A percentile compares a stretch with the other conserved stretches of the same genome.
Evolutionary conservation across 331 rosid genomes (phyloP).

Genomic region (Phaseolus coccineus): DNA sequence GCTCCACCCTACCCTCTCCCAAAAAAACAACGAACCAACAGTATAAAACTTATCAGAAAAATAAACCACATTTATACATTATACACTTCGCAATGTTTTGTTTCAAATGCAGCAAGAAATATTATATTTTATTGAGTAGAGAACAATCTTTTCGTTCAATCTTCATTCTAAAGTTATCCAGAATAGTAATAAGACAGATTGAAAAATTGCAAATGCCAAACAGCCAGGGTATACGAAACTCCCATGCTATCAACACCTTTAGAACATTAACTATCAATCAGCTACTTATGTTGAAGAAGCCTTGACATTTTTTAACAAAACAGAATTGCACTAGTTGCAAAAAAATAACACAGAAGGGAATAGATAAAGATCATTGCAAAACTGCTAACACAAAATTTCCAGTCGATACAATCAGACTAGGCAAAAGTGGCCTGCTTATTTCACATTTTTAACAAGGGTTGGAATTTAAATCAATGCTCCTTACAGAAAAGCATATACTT

Average conservation of each 20-base stretch:
- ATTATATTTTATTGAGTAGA: conserved; percentile 7
- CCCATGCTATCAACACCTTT: conserved; percentile 17
- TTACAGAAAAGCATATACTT: not conserved
- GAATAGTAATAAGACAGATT: conserved; percentile 7
- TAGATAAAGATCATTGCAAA: conserved; percentile 25
- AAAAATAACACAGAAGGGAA: not conserved
- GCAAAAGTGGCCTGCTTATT: not conserved
- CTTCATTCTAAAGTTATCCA: conserved; percentile 22
- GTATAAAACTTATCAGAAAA: not conserved
- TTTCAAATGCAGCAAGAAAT: conserved; percentile 2
- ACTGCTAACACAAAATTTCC: conserved; percentile 5
- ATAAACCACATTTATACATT: not conserved
- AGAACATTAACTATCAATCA: conserved; percentile 26
- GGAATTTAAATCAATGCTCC: conserved; percentile 13
- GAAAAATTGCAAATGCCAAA: not conserved
- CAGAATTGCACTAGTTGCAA: too few species aligned
- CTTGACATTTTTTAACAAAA: too few species aligned
- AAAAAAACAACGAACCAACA: not conserved
- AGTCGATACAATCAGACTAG: conserved; percentile 26
- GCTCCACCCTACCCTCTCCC: not conserved
- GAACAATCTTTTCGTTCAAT: not conserved
- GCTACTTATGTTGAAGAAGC: conserved; percentile 27
- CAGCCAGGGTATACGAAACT: conserved; percentile 5
- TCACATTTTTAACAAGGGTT: not conserved
- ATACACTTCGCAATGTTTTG: not conserved